Percentiles rank a stretch among this genome's conserved stretches.
Conservation (phyloP, 75 land plant genomes). For the Cryptomeria japonica region DNA sequence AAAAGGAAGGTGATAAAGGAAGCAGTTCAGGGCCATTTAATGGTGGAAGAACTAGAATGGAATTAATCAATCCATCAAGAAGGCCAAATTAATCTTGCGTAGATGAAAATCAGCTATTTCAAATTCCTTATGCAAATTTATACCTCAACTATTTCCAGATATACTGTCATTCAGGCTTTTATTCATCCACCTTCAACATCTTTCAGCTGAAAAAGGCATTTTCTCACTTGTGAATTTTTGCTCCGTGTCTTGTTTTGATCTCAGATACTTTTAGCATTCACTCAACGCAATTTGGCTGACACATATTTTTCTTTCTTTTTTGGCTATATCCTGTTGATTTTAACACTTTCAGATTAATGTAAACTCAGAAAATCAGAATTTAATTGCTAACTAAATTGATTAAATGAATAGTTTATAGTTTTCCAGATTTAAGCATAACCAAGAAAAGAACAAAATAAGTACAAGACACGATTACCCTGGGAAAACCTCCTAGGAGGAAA, state of each 20-base stretch:
- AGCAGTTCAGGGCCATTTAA: background rate
- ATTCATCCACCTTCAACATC: background rate
- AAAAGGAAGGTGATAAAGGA: background rate
- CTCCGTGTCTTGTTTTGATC: background rate
- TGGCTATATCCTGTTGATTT: background rate
- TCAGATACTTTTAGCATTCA: background rate
- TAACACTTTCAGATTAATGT: too few species aligned
- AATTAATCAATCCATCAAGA: background rate
- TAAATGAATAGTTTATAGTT: too few species aligned
- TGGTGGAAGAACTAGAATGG: background rate
- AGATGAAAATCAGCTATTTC: background rate
- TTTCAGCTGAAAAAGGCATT: background rate
- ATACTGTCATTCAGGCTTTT: too few species aligned
- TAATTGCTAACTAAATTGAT: too few species aligned
- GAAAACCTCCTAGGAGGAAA: too few species aligned
- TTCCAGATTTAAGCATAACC: too few species aligned
- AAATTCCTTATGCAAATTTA: background rate
- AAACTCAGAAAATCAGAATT: too few species aligned
- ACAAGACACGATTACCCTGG: too few species aligned
- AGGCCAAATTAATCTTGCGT: background rate
- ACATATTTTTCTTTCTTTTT: too few species aligned
- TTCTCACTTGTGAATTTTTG: background rate
- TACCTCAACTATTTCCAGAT: too few species aligned
- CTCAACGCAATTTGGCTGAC: background rate
- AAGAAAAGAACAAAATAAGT: too few species aligned